phyloP scores from a whole-genome alignment of 2,329 filamentous ascomycete species.

The Ceratocystis huliohia region DNA sequence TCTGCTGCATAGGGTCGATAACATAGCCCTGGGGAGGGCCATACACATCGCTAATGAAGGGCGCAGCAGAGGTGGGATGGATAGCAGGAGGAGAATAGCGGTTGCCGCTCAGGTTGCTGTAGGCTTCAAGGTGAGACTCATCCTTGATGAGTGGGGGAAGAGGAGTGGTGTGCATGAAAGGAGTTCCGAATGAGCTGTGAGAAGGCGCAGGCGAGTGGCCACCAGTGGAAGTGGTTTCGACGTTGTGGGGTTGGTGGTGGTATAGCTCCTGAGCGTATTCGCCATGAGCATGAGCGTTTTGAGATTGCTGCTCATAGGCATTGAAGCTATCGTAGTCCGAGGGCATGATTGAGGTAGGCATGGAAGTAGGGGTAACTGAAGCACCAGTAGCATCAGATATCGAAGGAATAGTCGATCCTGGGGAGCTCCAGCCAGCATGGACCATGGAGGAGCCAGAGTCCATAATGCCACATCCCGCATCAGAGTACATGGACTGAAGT shows the following conservation, averaged over 20 bases:
- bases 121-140: conserved; percentile 25
- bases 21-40: conserved; percentile 23
- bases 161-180: conserved; percentile 12
- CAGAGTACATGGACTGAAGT: conserved; percentile 28
- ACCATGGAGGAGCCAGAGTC: conserved; percentile 32
- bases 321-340: conserved; percentile 40
- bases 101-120: conserved; percentile 4
- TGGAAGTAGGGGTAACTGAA: conserved; percentile 31
- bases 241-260: not conserved
- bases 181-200: conserved; percentile 14
- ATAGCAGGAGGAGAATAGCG: conserved; percentile 32
- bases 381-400: conserved; percentile 30
- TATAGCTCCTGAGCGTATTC: conserved; percentile 29
- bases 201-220: conserved; percentile 20
- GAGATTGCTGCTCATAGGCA: conserved; percentile 28
- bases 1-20: conserved; percentile 16
- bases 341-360: conserved; percentile 34
- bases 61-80: conserved; percentile 24
- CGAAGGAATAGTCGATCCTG: conserved; percentile 30
- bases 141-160: conserved; percentile 31
- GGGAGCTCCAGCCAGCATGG: conserved; percentile 34
- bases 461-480: conserved; percentile 29
- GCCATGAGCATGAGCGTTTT: conserved; percentile 37
- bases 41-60: conserved; percentile 19
- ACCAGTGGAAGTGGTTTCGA: conserved; percentile 13